These are phyloP conservation scores for Lecanicillium sp. DNA, from an alignment of 2,329 filamentous ascomycete genomes.

Conservation along the genomic window DNA sequence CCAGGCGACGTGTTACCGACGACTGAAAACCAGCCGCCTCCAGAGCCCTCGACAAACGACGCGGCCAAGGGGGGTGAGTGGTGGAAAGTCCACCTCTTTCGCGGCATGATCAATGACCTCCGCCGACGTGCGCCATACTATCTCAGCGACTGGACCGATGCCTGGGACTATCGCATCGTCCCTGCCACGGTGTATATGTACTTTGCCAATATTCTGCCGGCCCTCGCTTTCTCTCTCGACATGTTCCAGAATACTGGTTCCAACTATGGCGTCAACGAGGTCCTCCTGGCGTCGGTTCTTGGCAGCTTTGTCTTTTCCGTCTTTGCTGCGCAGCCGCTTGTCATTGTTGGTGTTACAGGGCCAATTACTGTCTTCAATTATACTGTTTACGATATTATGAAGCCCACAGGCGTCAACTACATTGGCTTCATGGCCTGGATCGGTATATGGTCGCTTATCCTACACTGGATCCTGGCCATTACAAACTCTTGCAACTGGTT, in stretches of 20 bases:
- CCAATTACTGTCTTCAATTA: constrained; percentile 94
- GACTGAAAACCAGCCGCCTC: constrained; percentile 2
- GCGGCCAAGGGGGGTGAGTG: constrained; percentile 32
- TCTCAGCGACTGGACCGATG: constrained; percentile 74
- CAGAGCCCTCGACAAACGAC: neutral
- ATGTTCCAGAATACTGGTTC: constrained; percentile 86
- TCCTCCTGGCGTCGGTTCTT: constrained; percentile 76
- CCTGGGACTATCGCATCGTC: constrained; percentile 83
- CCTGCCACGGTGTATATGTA: constrained; percentile 90
- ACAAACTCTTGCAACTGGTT: constrained; percentile 83
- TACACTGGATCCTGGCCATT: constrained; percentile 77
- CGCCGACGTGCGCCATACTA: constrained; percentile 70
- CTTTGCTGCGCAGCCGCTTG: constrained; percentile 73
- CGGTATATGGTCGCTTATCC: constrained; percentile 74
- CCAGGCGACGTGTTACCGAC: constrained; percentile 3
- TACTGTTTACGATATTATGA: constrained; percentile 84
- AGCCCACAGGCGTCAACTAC: constrained; percentile 68
- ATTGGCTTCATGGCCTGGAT: constrained; percentile 91
- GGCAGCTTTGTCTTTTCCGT: constrained; percentile 75
- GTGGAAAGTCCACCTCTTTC: constrained; percentile 70
- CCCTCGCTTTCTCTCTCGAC: constrained; percentile 81
- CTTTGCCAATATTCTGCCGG: constrained; percentile 84
- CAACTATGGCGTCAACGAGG: constrained; percentile 86
- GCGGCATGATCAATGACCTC: constrained; percentile 73
- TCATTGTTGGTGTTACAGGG: constrained; percentile 84